Base-by-base conservation (phyloP, 495 filamentous ascomycete species). In the Chaetomidium leptoderma region DNA sequence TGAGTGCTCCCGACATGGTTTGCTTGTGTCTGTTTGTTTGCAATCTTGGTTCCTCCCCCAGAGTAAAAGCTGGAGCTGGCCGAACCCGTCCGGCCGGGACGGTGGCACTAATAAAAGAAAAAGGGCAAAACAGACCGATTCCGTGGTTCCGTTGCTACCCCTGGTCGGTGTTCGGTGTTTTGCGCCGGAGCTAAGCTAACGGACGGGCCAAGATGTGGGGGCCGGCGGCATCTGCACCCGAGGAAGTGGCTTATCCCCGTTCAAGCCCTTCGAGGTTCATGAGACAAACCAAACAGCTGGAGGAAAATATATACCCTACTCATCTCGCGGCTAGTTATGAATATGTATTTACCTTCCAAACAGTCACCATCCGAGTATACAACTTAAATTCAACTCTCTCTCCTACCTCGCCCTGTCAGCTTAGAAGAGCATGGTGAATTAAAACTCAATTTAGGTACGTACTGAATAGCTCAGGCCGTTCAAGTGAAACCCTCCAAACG, bases 1-100 rank as follows among this genome's bases (percentile, higher is more conserved):
- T 70, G 24, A 79, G 47, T 4, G 51, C 37, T 11, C 46, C 53
- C 5, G 52, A 46, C 62, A 64, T 68, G 21, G 35, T 61, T 17
- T 26, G 19, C 13, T 33, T 6, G 6, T 30, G 40, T 54, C 13
- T 36, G 40, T 19, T n/a, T n/a, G n/a, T n/a, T n/a, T n/a, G n/a
- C n/a, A n/a, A n/a, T n/a, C n/a, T n/a, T n/a, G n/a, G n/a, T n/a
- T n/a, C n/a, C n/a, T n/a, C n/a, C n/a, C n/a, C n/a, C n/a, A n/a
- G n/a, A n/a, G n/a, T n/a, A n/a, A n/a, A n/a, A n/a, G n/a, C 24
- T 37, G 44, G 26, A 39, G n/a, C 24, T 39, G 26, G 43, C 32
- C 30, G 17, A 33, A 10, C 46, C 55, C 43, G 42, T 16, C 14
- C 44, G 30, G 32, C 48, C 42, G 53, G 53, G 53, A 47, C 17